Percentiles rank a stretch among this genome's conserved stretches.
Evolutionary conservation across 2,329 filamentous ascomycete genomes (phyloP).

Genomic region (Dryadomyces quercivorus): DNA sequence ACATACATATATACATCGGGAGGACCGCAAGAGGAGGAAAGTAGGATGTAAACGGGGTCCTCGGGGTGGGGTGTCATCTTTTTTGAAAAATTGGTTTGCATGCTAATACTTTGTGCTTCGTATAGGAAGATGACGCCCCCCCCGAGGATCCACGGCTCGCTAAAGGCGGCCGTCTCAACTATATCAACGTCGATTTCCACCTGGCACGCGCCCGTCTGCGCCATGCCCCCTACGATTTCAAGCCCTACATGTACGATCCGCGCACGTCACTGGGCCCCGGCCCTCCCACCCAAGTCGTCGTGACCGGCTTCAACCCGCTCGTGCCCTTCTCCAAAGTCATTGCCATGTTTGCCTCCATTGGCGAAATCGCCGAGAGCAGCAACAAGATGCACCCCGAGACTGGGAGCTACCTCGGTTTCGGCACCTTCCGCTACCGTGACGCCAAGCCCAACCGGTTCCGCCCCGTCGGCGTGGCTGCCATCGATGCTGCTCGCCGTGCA

Average conservation of each 20-base stretch:
- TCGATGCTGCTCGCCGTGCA: slow-evolving; percentile 71
- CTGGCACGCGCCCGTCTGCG: slow-evolving; percentile 59
- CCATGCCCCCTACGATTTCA: slow-evolving; percentile 65
- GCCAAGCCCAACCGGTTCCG: slow-evolving; percentile 40
- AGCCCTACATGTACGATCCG: slow-evolving; percentile 69
- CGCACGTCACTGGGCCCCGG: slow-evolving; percentile 78
- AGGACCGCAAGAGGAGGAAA: slow-evolving; percentile 11
- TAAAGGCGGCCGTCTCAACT: slow-evolving; percentile 51
- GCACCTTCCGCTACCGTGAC: slow-evolving; percentile 81
- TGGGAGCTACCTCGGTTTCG: slow-evolving; percentile 87
- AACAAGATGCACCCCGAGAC: slow-evolving; percentile 94
- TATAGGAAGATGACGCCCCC: slow-evolving; percentile 67
- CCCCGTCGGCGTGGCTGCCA: slow-evolving; percentile 49
- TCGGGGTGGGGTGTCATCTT: slow-evolving; percentile 47
- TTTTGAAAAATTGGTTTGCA: slow-evolving; percentile 15
- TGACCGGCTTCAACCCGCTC: slow-evolving; percentile 92
- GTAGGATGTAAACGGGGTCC: slow-evolving; percentile 12
- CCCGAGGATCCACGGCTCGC: slow-evolving; percentile 73
- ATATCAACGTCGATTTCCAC: slow-evolving; percentile 59
- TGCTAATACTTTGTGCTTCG: slow-evolving; percentile 39
- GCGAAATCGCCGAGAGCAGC: slow-evolving; percentile 79
- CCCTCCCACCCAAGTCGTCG: slow-evolving; percentile 80
- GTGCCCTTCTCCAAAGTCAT: slow-evolving; percentile 67
- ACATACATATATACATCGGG: slow-evolving; percentile 9
- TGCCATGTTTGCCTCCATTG: slow-evolving; percentile 66